Percentiles rank a stretch among this genome's conserved stretches.
phyloP scores from a whole-genome alignment of 1,284 basidiomycete species.

The Ganoderma lucidum region DNA sequence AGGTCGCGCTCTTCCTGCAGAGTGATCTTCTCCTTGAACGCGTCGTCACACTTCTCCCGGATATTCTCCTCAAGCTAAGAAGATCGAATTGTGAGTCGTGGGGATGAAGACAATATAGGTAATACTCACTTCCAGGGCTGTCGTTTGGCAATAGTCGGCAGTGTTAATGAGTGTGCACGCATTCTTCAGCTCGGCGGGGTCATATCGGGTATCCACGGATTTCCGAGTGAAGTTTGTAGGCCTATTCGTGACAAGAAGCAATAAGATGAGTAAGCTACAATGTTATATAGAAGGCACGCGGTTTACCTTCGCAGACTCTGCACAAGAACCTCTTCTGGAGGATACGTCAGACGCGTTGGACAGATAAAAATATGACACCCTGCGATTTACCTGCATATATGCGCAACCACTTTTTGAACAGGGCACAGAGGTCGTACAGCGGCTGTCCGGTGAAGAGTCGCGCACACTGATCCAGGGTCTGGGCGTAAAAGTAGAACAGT shows the following conservation, averaged over 20 bases:
- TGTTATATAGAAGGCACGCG: not conserved
- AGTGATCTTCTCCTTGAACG: constrained; percentile 81
- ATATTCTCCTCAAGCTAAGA: constrained; percentile 90
- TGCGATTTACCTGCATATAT: constrained; percentile 83
- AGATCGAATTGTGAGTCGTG: not conserved
- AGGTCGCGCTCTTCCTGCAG: constrained; percentile 88
- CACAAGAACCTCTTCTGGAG: constrained; percentile 84
- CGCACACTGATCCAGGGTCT: constrained; percentile 93
- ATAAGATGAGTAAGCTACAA: constrained; percentile 1
- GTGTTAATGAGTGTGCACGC: constrained; percentile 94
- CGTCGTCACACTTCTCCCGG: constrained; percentile 79
- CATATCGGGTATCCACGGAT: constrained; percentile 82
- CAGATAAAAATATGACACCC: not conserved
- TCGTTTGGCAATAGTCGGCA: constrained; percentile 96
- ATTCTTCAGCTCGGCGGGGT: constrained; percentile 78
- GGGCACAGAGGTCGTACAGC: constrained; percentile 77
- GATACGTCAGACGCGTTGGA: not conserved
- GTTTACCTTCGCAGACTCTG: constrained; percentile 71
- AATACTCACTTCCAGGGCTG: constrained; percentile 78
- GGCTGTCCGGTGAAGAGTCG: constrained; percentile 85
- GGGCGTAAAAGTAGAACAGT: constrained; percentile 96
- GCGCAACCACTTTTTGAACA: constrained; percentile 94
- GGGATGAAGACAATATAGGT: not conserved
- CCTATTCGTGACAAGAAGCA: constrained; percentile 36
- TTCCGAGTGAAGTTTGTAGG: constrained; percentile 55